Conservation (phyloP, 768 basidiomycete species). For the Suillus cothurnatus region DNA sequence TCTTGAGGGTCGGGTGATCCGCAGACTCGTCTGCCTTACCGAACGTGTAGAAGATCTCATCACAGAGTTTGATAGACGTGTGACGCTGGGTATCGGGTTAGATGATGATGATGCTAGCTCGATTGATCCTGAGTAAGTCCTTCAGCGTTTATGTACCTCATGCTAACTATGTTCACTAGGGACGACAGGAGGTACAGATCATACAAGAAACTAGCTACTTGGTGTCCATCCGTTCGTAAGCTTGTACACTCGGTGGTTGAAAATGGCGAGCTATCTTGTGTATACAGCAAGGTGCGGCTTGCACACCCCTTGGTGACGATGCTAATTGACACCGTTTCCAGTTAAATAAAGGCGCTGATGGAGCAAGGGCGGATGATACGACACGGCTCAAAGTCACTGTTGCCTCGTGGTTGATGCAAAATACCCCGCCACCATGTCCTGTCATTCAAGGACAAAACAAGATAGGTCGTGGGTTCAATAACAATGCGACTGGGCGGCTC, state of each 20-base stretch:
- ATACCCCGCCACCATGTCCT: neutral
- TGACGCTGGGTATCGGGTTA: neutral
- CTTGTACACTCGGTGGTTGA: neutral
- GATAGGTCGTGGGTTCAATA: conserved; percentile 6
- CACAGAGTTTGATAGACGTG: conserved; percentile 10
- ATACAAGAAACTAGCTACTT: conserved; percentile 9
- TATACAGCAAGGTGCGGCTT: neutral
- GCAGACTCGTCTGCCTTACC: conserved; percentile 12
- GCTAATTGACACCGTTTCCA: neutral
- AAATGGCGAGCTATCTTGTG: neutral
- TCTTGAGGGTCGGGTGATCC: conserved; percentile 13
- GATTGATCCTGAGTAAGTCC: neutral
- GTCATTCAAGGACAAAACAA: neutral
- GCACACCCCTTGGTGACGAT: neutral
- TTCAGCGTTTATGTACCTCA: neutral
- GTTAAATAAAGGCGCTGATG: neutral
- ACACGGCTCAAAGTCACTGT: neutral
- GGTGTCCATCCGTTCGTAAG: conserved; percentile 10
- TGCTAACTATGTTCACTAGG: conserved; percentile 10
- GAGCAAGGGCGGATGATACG: neutral
- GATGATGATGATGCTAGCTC: neutral
- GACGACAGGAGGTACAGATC: conserved; percentile 3
- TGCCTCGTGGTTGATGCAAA: neutral
- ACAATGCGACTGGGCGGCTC: conserved; percentile 13
- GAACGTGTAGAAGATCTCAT: conserved; percentile 12